These are phyloP conservation scores for Tagetes patula DNA, from an alignment of 129 eudicot genomes.

Conservation along the genomic window DNA sequence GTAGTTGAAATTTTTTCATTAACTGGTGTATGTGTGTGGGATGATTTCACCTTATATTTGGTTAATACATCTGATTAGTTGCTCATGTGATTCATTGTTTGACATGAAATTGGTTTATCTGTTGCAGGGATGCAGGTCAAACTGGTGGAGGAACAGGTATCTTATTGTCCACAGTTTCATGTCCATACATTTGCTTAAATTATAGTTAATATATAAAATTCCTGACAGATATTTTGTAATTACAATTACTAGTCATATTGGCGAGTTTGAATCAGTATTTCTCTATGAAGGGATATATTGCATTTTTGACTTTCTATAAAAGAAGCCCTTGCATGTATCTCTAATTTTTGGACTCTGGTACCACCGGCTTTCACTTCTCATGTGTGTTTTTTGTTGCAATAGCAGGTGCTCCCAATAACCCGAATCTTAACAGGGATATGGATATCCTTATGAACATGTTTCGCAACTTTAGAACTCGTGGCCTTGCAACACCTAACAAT, in stretches of 20 bases:
- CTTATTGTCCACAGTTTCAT: not conserved
- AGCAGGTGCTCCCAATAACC: conserved; percentile 44
- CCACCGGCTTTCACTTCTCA: not conserved
- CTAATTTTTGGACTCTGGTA: not conserved
- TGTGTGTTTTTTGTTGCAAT: not conserved
- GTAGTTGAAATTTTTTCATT: too few relatives aligned
- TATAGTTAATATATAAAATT: not conserved
- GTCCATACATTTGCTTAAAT: not conserved
- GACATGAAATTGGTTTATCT: conserved; percentile 7
- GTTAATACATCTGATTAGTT: conserved; percentile 4
- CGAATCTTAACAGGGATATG: conserved; percentile 58
- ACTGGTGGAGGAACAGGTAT: conserved; percentile 58
- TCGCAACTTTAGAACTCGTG: conserved; percentile 69
- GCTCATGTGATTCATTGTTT: conserved; percentile 11
- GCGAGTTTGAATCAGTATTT: not conserved
- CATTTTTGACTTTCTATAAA: not conserved
- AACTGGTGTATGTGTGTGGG: not conserved
- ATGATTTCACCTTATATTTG: not conserved
- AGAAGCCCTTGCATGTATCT: conserved; percentile 1
- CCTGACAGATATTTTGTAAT: not conserved
- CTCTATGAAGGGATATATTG: not conserved
- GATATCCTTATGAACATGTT: conserved; percentile 81
- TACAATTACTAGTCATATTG: not conserved
- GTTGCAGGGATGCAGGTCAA: conserved; percentile 55
- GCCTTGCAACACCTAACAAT: conserved; percentile 42